Evolutionary conservation across 2,329 filamentous ascomycete species (phyloP).

Genomic region (Penicillium paneum): DNA sequence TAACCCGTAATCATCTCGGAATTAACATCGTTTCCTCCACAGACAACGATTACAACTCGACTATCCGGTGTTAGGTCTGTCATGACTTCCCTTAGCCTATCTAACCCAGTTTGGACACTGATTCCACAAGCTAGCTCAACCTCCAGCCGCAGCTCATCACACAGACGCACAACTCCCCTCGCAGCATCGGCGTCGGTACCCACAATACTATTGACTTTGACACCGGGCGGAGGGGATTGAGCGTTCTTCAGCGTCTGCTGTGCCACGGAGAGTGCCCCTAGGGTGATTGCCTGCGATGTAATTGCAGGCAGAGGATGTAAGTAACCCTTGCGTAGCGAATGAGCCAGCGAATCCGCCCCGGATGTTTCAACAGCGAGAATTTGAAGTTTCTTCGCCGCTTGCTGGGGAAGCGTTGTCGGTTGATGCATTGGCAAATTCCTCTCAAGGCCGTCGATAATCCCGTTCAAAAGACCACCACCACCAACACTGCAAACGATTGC

Average conservation of each 20-base stretch:
- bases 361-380: slow-evolving; percentile 71
- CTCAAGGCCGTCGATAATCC: slow-evolving; percentile 63
- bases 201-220: slow-evolving; percentile 57
- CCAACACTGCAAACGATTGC: slow-evolving; percentile 74
- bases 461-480: slow-evolving; percentile 73
- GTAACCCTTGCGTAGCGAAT: slow-evolving; percentile 52
- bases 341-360: slow-evolving; percentile 66
- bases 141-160: slow-evolving; percentile 73
- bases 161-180: slow-evolving; percentile 67
- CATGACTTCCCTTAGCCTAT: slow-evolving; percentile 25
- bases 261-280: slow-evolving; percentile 67
- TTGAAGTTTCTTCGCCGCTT: slow-evolving; percentile 12
- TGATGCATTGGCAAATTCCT: slow-evolving; percentile 10
- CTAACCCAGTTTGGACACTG: slow-evolving; percentile 53
- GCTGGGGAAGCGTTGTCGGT: neutral
- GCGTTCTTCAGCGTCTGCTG: slow-evolving; percentile 62
- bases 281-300: slow-evolving; percentile 67
- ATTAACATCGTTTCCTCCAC: slow-evolving; percentile 50
- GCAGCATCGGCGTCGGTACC: slow-evolving; percentile 73
- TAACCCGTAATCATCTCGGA: slow-evolving; percentile 52
- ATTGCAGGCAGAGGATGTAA: slow-evolving; percentile 64
- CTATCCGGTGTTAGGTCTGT: slow-evolving; percentile 29
- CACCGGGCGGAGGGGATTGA: slow-evolving; percentile 34
- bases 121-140: slow-evolving; percentile 83
- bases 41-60: slow-evolving; percentile 38